Base-by-base conservation (phyloP, 352 stramenopile species). In the Phytopythium litorale region DNA sequence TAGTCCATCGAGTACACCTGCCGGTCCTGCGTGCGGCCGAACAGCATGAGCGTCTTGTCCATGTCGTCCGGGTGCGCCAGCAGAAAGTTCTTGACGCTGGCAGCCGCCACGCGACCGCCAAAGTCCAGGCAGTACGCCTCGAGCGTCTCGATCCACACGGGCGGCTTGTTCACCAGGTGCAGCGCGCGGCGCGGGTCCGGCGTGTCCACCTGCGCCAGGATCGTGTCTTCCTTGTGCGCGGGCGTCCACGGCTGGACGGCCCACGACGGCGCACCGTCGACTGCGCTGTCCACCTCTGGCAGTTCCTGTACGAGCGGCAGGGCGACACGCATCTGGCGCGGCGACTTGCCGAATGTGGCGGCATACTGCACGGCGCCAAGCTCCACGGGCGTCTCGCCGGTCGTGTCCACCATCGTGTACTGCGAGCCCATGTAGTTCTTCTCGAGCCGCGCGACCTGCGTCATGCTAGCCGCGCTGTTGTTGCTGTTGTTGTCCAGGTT, bases 1-100 rank as follows among this genome's bases (percentile, higher is more conserved):
- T 93, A 95, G 73, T 96, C 88, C 78, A 96, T 91, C 54, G 86
- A 92, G 76, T 95, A 96, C 46, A 96, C 84, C 60, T 96, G 82
- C 1, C 83, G 79, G 70, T 93, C 87, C 63, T 91, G 75, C 57
- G 88, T 96, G 57, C 87, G 84, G 16, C 88, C 86, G 50, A 94
- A 94, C 5, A 96, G 81, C 79, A 92, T 92, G 18, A 92, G 74
- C 46, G 84, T 92, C 70, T 91, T 91, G 73, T 92, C 84, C 79
- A 91, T 92, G 65, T 93, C 84, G 59, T 92, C 73, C 35, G 84
- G 82, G 62, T 94, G 79, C 21, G 82, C 87, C 12, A 94, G 71
- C 70, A 92, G 62, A 63, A 96, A 96, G 69, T 96, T 96, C 70
- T 97, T 96, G 4, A 93, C 84, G 38, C 82, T 93, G 23, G 87